A percentile compares a stretch with the other conserved stretches of the same genome.
These are phyloP conservation scores for Sphaerosporella brunnea DNA, from an alignment of 495 filamentous ascomycete genomes.

Conservation along the genomic window DNA sequence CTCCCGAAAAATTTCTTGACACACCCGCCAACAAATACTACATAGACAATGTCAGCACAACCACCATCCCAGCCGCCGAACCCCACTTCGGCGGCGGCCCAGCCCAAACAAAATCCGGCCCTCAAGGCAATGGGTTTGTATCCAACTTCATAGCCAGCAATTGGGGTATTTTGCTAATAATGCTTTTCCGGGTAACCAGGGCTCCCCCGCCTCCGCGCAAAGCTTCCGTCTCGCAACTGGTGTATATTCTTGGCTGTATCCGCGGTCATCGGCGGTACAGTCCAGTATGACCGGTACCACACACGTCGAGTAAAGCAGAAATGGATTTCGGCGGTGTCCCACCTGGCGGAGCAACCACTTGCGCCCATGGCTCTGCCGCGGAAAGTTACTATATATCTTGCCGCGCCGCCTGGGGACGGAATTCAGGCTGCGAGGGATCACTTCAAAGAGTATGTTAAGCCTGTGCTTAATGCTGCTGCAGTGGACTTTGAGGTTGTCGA, in stretches of 20 bases:
- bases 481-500: conserved; percentile 93
- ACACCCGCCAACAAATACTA: no score
- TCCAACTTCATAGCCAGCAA: no score
- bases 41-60: no score
- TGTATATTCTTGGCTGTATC: conserved; percentile 77
- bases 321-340: conserved; percentile 77
- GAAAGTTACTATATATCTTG: conserved; percentile 70
- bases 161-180: neutral
- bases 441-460: conserved; percentile 91
- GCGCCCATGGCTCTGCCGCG: conserved; percentile 52
- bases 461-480: conserved; percentile 71
- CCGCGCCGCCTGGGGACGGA: conserved; percentile 71
- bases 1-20: no score
- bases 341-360: conserved; percentile 61
- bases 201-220: conserved; percentile 60
- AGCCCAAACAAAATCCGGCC: conserved; percentile 4
- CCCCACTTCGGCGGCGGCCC: no score
- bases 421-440: conserved; percentile 70
- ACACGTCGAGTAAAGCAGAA: conserved; percentile 66
- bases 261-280: conserved; percentile 52
- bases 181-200: conserved; percentile 28
- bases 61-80: no score
- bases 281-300: conserved; percentile 80
- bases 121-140: conserved; percentile 3
- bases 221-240: conserved; percentile 93